These are phyloP conservation scores for Malassezia psittaci DNA, from an alignment of 1,284 basidiomycete genomes.

Conservation along the genomic window DNA sequence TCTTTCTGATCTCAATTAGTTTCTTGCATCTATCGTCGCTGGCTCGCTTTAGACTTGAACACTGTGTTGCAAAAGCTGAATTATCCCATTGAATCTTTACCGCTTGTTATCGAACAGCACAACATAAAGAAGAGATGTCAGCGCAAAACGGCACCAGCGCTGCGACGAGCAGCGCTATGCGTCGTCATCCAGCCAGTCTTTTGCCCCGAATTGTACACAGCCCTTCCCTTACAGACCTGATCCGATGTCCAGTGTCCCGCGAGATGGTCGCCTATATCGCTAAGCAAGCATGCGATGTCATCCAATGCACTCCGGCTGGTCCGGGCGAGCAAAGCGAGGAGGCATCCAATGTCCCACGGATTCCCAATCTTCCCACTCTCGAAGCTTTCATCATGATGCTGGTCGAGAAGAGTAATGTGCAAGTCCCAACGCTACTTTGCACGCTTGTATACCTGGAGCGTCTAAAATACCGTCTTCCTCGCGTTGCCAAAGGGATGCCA, in stretches of 20 bases:
- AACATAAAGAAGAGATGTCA: too few relatives aligned
- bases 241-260: constrained; percentile 41
- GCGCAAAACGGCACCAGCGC: too few relatives aligned
- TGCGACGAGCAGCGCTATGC: constrained; percentile 19
- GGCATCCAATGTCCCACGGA: background rate
- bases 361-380: constrained; percentile 57
- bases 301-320: constrained; percentile 34
- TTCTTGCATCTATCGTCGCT: constrained; percentile 5
- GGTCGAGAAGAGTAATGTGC: constrained; percentile 75
- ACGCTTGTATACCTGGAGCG: constrained; percentile 89
- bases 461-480: constrained; percentile 67
- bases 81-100: background rate
- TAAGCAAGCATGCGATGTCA: constrained; percentile 45
- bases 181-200: constrained; percentile 42
- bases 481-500: constrained; percentile 75
- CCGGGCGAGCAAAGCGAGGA: background rate
- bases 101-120: too few relatives aligned
- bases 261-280: constrained; percentile 47
- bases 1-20: background rate
- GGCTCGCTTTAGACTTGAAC: constrained; percentile 1
- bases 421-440: constrained; percentile 78
- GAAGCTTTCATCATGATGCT: constrained; percentile 79
- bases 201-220: constrained; percentile 44
- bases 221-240: constrained; percentile 42
- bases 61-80: background rate